These are phyloP conservation scores for Jimgerdemannia lactiflua DNA, from an alignment of 192 early-diverging fungal species.

Conservation along the genomic window DNA sequence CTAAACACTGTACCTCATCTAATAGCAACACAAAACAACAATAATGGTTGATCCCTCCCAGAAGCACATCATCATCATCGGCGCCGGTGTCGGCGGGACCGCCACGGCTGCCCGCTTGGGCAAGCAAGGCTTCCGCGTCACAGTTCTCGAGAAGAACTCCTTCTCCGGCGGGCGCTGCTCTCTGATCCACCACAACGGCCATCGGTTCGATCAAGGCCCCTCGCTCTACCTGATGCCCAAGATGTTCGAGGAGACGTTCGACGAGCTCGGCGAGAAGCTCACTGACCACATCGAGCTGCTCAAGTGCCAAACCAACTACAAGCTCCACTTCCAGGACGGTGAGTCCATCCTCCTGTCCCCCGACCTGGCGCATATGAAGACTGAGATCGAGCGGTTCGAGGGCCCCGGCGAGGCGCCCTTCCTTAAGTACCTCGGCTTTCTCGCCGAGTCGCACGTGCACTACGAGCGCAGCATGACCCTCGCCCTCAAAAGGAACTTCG, in stretches of 20 bases:
- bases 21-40: no score
- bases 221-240: conserved; percentile 57
- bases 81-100: conserved; percentile 53
- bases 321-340: conserved; percentile 50
- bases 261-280: conserved; percentile 43
- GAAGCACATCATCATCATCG: conserved; percentile 46
- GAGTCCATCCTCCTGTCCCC: conserved; percentile 41
- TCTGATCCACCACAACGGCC: conserved; percentile 44
- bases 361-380: conserved; percentile 47
- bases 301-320: conserved; percentile 49
- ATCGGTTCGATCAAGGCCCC: conserved; percentile 59
- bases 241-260: conserved; percentile 43
- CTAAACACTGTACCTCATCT: no score
- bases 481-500: conserved; percentile 49
- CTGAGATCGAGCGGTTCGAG: conserved; percentile 47
- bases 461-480: conserved; percentile 39
- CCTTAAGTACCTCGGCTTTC: conserved; percentile 33
- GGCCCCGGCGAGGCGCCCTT: conserved; percentile 25
- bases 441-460: conserved; percentile 46
- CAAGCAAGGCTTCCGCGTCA: conserved; percentile 37
- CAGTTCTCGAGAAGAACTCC: conserved; percentile 48
- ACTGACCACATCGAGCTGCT: conserved; percentile 43
- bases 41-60: background rate
- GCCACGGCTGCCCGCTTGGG: conserved; percentile 48
- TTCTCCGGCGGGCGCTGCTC: conserved; percentile 52